These are phyloP conservation scores for Monascus ruber DNA, from an alignment of 2,329 filamentous ascomycete genomes.

Conservation along the genomic window DNA sequence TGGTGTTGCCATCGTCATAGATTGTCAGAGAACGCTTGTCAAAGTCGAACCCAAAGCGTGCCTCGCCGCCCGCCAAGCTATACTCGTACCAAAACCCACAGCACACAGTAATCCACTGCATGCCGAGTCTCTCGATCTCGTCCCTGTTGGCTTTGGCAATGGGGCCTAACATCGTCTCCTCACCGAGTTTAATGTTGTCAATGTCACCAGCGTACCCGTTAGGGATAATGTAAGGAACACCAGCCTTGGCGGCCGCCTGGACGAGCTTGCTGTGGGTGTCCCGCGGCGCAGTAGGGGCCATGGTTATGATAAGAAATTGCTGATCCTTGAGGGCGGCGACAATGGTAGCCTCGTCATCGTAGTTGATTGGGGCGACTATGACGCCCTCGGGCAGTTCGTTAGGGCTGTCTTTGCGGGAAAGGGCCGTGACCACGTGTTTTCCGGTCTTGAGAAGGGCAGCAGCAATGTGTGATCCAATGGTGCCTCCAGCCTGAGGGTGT, in stretches of 20 bases:
- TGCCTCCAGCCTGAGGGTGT: conserved; percentile 21
- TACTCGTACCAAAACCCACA: conserved; percentile 46
- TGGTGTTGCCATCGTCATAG: conserved; percentile 47
- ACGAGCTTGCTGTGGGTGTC: conserved; percentile 42
- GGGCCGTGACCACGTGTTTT: conserved; percentile 42
- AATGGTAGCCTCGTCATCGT: conserved; percentile 36
- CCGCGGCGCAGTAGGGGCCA: conserved; percentile 33
- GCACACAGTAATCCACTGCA: conserved; percentile 36
- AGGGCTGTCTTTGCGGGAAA: conserved; percentile 36
- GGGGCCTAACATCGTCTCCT: conserved; percentile 27
- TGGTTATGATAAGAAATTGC: conserved; percentile 47
- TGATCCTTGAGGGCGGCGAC: conserved; percentile 42
- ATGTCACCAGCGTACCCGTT: conserved; percentile 33
- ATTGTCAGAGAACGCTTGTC: conserved; percentile 31
- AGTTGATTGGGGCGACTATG: conserved; percentile 35
- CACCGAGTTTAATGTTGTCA: conserved; percentile 17
- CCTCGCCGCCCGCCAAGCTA: conserved; percentile 28
- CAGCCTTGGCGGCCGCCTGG: conserved; percentile 44
- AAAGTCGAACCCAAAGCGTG: conserved; percentile 41
- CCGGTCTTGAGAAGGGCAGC: conserved; percentile 34
- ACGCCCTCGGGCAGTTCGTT: conserved; percentile 36
- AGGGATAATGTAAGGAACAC: conserved; percentile 45
- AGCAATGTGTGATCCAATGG: conserved; percentile 18
- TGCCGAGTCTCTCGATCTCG: conserved; percentile 26
- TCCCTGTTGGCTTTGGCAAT: conserved; percentile 14